Percentiles rank a stretch among this genome's conserved stretches.
Conservation (phyloP, 345 rosid species). For the Balakata baccata region DNA sequence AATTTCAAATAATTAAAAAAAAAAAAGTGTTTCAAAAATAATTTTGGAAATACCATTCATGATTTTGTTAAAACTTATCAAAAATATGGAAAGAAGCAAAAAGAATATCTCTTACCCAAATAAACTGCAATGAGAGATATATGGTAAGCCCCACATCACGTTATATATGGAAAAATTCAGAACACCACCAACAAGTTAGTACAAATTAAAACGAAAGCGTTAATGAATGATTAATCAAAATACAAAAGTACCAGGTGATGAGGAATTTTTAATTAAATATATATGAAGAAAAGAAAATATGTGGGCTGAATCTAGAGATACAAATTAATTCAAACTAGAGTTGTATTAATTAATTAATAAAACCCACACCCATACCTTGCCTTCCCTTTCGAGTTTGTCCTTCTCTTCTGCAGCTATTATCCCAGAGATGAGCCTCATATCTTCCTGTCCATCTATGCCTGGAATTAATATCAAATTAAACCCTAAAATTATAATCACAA, state of each 20-base stretch:
- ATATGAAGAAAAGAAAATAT: background rate
- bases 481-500: constrained; percentile 12
- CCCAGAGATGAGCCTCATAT: constrained; percentile 86
- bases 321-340: background rate
- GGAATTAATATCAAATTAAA: constrained; percentile 10
- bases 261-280: background rate
- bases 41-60: background rate
- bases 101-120: constrained; percentile 24
- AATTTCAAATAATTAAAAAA: background rate
- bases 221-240: background rate
- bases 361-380: constrained; percentile 39
- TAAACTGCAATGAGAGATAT: constrained; percentile 28
- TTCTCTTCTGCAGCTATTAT: constrained; percentile 78
- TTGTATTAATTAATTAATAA: background rate
- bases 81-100: background rate
- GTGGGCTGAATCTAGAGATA: background rate
- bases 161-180: constrained; percentile 15
- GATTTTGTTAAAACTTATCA: background rate
- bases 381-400: constrained; percentile 91
- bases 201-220: background rate
- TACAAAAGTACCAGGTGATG: background rate
- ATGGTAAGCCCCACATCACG: constrained; percentile 22
- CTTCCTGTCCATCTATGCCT: constrained; percentile 92
- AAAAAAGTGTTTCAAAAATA: background rate
- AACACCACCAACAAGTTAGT: constrained; percentile 21